A percentile compares a stretch with the other conserved stretches of the same genome.
These are phyloP conservation scores for Cutaneotrichosporon sp. DNA, from an alignment of 1,284 basidiomycete species.

Conservation along the genomic window DNA sequence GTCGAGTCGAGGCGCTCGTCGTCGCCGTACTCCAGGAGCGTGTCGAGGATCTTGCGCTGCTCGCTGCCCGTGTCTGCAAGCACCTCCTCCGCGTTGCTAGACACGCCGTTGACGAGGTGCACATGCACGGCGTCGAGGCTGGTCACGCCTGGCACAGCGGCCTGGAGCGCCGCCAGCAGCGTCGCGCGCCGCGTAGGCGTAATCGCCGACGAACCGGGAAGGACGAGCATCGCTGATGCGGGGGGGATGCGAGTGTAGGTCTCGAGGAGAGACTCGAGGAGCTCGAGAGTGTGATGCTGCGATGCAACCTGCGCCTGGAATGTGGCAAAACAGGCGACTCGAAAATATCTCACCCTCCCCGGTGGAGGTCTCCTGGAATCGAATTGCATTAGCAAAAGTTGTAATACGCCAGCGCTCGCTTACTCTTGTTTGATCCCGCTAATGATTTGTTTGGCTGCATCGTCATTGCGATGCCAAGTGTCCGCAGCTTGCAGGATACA, in stretches of 20 bases:
- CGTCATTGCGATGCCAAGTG: background rate
- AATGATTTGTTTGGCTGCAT: background rate
- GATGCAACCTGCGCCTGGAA: background rate
- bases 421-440: slow-evolving; percentile 2
- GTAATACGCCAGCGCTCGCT: too few relatives aligned
- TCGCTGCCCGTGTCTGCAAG: slow-evolving; percentile 53
- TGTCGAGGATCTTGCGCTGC: slow-evolving; percentile 59
- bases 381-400: background rate
- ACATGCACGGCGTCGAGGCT: slow-evolving; percentile 79
- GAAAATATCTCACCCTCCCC: background rate
- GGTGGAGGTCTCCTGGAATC: background rate
- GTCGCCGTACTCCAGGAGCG: slow-evolving; percentile 84
- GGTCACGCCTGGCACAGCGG: slow-evolving; percentile 54
- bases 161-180: slow-evolving; percentile 62
- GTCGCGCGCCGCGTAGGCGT: slow-evolving; percentile 63
- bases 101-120: slow-evolving; percentile 71
- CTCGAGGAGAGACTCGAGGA: slow-evolving; percentile 1
- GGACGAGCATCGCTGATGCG: slow-evolving; percentile 45
- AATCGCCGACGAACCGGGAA: slow-evolving; percentile 67
- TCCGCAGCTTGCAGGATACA: too few relatives aligned
- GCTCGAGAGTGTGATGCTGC: too few relatives aligned
- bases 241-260: background rate
- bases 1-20: slow-evolving; percentile 49
- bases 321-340: slow-evolving; percentile 1
- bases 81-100: slow-evolving; percentile 52